Conservation (phyloP, 352 stramenopile species). For the Pythium myriotylum region DNA sequence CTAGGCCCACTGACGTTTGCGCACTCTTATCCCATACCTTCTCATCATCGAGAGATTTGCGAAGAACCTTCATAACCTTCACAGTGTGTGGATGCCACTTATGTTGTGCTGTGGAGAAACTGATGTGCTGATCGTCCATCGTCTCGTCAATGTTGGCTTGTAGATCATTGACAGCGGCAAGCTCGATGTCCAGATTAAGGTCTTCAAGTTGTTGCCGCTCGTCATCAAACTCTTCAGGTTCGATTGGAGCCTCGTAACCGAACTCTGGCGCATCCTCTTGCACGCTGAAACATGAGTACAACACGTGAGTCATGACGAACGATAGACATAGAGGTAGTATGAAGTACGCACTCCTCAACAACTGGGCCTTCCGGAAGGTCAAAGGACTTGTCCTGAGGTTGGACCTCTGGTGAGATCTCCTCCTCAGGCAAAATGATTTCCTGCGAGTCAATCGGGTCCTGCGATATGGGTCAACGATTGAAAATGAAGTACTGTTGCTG, state of each 20-base stretch:
- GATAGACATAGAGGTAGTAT: no score
- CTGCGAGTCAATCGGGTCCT: slow-evolving; percentile 13
- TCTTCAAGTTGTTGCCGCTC: slow-evolving; percentile 51
- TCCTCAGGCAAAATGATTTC: slow-evolving; percentile 23
- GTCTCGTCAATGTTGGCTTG: slow-evolving; percentile 59
- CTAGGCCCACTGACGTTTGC: no score
- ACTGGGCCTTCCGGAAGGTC: slow-evolving; percentile 23
- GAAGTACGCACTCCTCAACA: slow-evolving; percentile 5
- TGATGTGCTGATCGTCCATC: slow-evolving; percentile 35
- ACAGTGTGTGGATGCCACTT: slow-evolving; percentile 99
- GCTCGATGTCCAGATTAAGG: slow-evolving; percentile 78
- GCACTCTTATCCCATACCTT: slow-evolving; percentile 47
- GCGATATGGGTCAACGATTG: no score
- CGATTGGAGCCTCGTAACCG: slow-evolving; percentile 52
- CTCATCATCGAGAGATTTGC: slow-evolving; percentile 64
- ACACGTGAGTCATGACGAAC: no score
- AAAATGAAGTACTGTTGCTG: neutral
- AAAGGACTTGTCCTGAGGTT: slow-evolving; percentile 25
- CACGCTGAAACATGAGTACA: slow-evolving; percentile 7
- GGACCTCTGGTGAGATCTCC: slow-evolving; percentile 1
- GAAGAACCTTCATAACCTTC: slow-evolving; percentile 93
- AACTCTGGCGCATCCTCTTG: slow-evolving; percentile 59
- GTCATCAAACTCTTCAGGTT: slow-evolving; percentile 40
- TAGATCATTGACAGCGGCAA: slow-evolving; percentile 78
- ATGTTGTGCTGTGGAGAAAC: slow-evolving; percentile 69